Percentiles rank a stretch among this genome's conserved stretches.
phyloP scores from a whole-genome alignment of 139 green algal genomes.

The Bryopsis sp. region DNA sequence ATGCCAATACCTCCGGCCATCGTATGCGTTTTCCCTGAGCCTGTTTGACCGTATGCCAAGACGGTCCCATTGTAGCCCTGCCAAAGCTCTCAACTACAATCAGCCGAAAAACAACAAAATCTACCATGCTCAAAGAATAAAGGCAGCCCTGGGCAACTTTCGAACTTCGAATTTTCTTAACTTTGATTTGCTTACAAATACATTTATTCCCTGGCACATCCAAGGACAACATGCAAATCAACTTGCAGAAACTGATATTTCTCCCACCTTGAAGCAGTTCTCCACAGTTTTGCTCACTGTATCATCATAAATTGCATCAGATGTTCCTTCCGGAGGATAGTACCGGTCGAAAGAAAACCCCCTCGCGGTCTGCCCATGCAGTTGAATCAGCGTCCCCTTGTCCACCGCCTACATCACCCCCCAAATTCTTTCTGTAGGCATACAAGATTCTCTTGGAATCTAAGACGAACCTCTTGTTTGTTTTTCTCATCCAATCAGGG shows the following conservation, averaged over 20 bases:
- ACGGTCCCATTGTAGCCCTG: conserved; percentile 69
- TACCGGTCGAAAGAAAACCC: conserved; percentile 52
- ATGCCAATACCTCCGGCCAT: conserved; percentile 56
- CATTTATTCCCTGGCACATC: neutral
- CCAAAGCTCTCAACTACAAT: neutral
- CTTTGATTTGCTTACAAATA: neutral
- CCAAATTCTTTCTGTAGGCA: neutral
- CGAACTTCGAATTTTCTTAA: neutral
- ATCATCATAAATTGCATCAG: conserved; percentile 49
- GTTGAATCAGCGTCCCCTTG: conserved; percentile 47
- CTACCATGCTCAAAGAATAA: neutral
- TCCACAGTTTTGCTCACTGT: conserved; percentile 41
- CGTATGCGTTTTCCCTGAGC: conserved; percentile 62
- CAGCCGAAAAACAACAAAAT: neutral
- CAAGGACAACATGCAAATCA: neutral
- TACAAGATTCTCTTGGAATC: neutral
- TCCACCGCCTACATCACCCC: conserved; percentile 42
- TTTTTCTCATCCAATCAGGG: neutral
- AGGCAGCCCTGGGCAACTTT: neutral
- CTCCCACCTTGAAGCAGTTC: conserved; percentile 44
- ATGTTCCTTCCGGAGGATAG: conserved; percentile 35
- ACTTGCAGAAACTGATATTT: neutral
- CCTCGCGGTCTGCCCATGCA: conserved; percentile 39
- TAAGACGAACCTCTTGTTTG: conserved; percentile 7
- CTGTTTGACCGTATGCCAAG: conserved; percentile 65